Evolutionary conservation across 148 eudicot genomes (phyloP).

Genomic region (Linanthus parryae): DNA sequence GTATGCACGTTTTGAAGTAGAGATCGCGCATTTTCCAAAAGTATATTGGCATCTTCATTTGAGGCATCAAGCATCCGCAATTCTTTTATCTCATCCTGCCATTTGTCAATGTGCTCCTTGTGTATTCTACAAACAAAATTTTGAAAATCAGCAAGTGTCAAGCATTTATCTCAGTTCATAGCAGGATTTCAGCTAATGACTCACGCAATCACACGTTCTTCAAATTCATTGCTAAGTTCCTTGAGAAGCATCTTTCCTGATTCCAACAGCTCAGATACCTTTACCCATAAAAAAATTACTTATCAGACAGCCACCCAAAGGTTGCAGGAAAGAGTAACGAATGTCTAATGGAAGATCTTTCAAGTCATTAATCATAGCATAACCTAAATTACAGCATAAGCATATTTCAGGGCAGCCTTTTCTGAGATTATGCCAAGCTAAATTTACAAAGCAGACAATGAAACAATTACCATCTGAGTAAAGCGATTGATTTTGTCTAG

Average conservation of each 20-base stretch:
- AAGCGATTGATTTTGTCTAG: slow-evolving; percentile 70
- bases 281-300: slow-evolving; percentile 11
- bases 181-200: no score
- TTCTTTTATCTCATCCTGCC: slow-evolving; percentile 83
- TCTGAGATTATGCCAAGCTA: background rate
- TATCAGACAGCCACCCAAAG: slow-evolving; percentile 4
- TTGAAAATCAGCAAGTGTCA: background rate
- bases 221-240: slow-evolving; percentile 65
- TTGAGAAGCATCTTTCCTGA: slow-evolving; percentile 67
- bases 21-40: slow-evolving; percentile 63
- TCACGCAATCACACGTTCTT: slow-evolving; percentile 75
- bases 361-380: no score
- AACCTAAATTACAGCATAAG: no score
- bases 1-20: slow-evolving; percentile 55
- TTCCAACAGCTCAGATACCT: slow-evolving; percentile 87
- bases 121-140: slow-evolving; percentile 49
- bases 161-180: background rate
- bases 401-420: no score
- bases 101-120: slow-evolving; percentile 85
- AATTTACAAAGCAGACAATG: background rate
- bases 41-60: slow-evolving; percentile 54
- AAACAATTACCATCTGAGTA: slow-evolving; percentile 56
- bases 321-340: slow-evolving; percentile 4
- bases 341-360: no score
- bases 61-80: slow-evolving; percentile 69